Evolutionary conservation across 2,329 filamentous ascomycete genomes (phyloP), one percentile per base, ranked within the genome.

Genomic region (Colletotrichum sp.): DNA sequence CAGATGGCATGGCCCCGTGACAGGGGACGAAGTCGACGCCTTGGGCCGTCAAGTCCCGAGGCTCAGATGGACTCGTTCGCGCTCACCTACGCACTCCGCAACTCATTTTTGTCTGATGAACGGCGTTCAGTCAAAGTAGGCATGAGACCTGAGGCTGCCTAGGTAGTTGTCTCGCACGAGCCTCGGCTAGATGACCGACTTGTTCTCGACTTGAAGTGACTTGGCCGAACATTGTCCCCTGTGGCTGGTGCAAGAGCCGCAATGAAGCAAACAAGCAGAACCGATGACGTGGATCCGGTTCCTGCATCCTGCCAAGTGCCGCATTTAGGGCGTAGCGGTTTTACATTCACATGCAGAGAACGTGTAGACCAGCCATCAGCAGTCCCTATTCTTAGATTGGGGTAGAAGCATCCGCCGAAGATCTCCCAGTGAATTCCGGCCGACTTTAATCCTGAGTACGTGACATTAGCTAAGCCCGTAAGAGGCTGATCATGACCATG

Each of bases 281-380:
- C 72, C 72, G 68, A 43, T 71, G 60, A 66, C 60, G 30, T 36
- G 72, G 72, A 12, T 43, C 55, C 52, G 72, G 67, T 66, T 66
- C 68, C 71, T 71, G 71, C 61, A 52, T 38, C 21, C 30, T 36
- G 61, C n/a, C 52, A 61, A 66, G 28, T 34, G 34, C 26, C 15
- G 70, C 26, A 56, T 15, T 24, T 24, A 38, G 43, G 43, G 43
- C 43, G 52, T 24, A 69, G 28, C 21, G 32, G 61, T 52, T 48
- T 58, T 66, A 52, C 43, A 52, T 34, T 36, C 58, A 62, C n/a
- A 62, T 61, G 58, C 30, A 13, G n/a, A 52, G 43, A 52, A 52
- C 43, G n/a, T 52, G n/a, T 52, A 24, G 12, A 21, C 43, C 6
- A 18, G 10, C n/a, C 13, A 15, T 8, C 13, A 16, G 58, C 55